Conservation (phyloP, 306 rosid genomes). For the Benincasa hispida region DNA sequence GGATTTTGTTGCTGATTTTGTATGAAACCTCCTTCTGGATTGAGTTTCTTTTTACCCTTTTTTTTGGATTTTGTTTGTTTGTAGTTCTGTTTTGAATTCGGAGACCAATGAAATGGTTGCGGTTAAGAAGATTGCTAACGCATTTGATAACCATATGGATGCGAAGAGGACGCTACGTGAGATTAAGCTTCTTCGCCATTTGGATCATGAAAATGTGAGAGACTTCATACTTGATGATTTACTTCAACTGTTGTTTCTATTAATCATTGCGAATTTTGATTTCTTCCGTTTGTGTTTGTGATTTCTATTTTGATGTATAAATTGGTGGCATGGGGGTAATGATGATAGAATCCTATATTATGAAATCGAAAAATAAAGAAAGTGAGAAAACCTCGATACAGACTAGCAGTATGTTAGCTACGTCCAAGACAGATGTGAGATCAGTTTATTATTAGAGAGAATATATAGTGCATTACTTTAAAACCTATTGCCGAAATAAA, state of each 20-base stretch:
- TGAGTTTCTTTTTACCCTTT: neutral
- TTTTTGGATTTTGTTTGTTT: neutral
- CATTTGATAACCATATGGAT: constrained; percentile 88
- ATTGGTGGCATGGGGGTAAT: no score
- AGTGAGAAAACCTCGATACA: no score
- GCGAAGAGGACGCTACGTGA: constrained; percentile 98
- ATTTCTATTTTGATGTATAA: neutral
- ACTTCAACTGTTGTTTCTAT: neutral
- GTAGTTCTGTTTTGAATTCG: constrained; percentile 73
- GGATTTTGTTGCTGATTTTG: neutral
- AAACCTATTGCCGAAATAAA: no score
- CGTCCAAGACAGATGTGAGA: no score
- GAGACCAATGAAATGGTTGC: constrained; percentile 94
- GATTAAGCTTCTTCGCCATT: constrained; percentile 93
- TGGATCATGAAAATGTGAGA: constrained; percentile 87
- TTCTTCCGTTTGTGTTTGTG: neutral
- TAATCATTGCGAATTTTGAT: neutral
- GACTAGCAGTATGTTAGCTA: no score
- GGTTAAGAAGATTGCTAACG: constrained; percentile 87
- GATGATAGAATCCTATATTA: no score
- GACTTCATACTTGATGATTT: constrained; percentile 8
- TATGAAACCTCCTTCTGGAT: neutral
- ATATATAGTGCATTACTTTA: no score
- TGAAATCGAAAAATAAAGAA: no score
- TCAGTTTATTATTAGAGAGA: no score